These are phyloP conservation scores for Cardiospermum halicacabum DNA, from an alignment of 345 rosid species.

Conservation along the genomic window DNA sequence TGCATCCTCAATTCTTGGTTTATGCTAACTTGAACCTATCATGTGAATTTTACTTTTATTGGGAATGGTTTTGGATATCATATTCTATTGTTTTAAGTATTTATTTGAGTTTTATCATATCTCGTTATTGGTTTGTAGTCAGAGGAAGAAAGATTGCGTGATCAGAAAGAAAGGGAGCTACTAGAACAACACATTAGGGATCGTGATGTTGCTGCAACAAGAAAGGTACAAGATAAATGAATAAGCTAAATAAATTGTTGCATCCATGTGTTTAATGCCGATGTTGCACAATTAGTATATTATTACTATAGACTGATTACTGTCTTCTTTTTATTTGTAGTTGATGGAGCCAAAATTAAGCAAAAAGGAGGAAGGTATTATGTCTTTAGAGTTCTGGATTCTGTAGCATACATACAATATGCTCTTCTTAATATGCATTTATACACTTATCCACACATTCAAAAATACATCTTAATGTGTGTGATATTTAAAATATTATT, in stretches of 20 bases:
- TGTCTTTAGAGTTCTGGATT: slow-evolving; percentile 17
- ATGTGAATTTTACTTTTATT: neutral
- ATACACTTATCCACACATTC: neutral
- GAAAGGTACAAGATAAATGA: slow-evolving; percentile 47
- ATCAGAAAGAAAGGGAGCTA: slow-evolving; percentile 87
- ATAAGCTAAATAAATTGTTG: neutral
- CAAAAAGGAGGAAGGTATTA: slow-evolving; percentile 76
- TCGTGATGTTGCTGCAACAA: slow-evolving; percentile 79
- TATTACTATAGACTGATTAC: neutral
- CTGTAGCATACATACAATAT: neutral
- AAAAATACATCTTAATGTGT: neutral
- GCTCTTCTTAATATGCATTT: neutral
- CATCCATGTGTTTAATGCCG: neutral
- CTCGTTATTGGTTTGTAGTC: slow-evolving; percentile 50
- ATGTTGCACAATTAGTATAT: neutral
- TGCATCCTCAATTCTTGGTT: neutral
- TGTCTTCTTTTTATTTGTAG: slow-evolving; percentile 36
- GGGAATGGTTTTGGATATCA: neutral
- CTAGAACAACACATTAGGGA: slow-evolving; percentile 75
- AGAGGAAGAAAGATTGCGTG: slow-evolving; percentile 88
- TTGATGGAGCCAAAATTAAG: slow-evolving; percentile 72
- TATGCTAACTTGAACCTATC: neutral
- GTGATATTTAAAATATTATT: slow-evolving; percentile 12
- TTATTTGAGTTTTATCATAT: neutral
- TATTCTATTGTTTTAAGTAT: neutral